Percentiles rank a stretch among this genome's conserved stretches.
Evolutionary conservation across 768 basidiomycete genomes (phyloP).

Genomic region (Nevesoporus exiguus): DNA sequence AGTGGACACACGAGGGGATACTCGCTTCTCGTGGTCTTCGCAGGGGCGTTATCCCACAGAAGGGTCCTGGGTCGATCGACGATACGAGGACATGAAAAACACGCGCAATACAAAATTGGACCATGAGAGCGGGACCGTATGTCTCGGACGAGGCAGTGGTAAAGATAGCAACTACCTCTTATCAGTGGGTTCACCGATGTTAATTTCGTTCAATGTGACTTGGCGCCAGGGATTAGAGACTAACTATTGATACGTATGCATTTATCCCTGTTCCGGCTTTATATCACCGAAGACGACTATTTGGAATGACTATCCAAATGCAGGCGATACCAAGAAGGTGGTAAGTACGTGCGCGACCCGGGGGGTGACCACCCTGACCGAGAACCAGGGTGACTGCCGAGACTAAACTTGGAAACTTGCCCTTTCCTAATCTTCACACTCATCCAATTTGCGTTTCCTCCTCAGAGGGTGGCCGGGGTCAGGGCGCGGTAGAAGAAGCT

Average conservation of each 20-base stretch:
- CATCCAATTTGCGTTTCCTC: conserved; percentile 25
- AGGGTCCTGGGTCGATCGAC: neutral
- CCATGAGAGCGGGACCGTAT: neutral
- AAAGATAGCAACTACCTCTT: neutral
- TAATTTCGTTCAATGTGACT: neutral
- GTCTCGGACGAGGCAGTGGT: neutral
- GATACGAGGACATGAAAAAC: neutral
- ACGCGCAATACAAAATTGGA: neutral
- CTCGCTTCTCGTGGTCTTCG: neutral
- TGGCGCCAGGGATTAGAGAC: neutral
- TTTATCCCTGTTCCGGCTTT: neutral
- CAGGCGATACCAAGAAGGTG: neutral
- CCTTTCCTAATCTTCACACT: conserved; percentile 4
- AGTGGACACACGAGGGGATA: neutral
- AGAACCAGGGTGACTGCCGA: neutral
- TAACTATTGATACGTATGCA: neutral
- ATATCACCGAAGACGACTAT: neutral
- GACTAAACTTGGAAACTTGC: neutral
- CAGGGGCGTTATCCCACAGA: neutral
- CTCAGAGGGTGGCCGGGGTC: conserved; percentile 4
- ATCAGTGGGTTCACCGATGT: conserved; percentile 1
- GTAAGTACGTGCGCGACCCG: too few relatives aligned
- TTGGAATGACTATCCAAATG: neutral
- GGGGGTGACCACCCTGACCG: neutral
- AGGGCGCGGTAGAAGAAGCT: too few relatives aligned